phyloP scores from a whole-genome alignment of 495 filamentous ascomycete genomes.

The Penicillium parvum region DNA sequence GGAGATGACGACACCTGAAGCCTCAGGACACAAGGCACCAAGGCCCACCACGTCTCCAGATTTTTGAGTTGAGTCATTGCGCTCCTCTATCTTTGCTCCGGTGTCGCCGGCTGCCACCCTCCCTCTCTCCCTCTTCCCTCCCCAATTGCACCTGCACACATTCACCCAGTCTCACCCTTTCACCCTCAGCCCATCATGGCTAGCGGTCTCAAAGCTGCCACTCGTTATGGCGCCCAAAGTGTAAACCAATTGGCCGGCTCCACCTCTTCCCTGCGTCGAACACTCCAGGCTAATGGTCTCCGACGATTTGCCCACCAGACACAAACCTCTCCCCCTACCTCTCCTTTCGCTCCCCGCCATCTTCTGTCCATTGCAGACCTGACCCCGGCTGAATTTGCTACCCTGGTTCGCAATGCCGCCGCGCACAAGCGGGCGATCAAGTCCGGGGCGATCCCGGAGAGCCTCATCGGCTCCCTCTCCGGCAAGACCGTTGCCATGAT shows the following conservation, averaged over 20 bases:
- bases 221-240: conserved; percentile 42
- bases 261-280: conserved; percentile 30
- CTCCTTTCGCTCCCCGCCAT: conserved; percentile 64
- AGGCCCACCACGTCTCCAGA: conserved; percentile 8
- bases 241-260: conserved; percentile 32
- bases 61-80: conserved; percentile 24
- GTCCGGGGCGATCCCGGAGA: conserved; percentile 56
- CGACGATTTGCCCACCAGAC: conserved; percentile 38
- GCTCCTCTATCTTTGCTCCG: conserved; percentile 8
- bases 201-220: conserved; percentile 49
- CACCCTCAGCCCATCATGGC: conserved; percentile 25
- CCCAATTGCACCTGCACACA: conserved; percentile 15
- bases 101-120: not conserved
- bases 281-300: conserved; percentile 30
- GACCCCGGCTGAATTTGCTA: conserved; percentile 69
- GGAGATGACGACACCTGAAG: conserved; percentile 13
- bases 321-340: conserved; percentile 33
- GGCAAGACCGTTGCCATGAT: conserved; percentile 89
- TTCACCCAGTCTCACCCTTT: not conserved
- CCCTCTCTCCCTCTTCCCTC: not conserved
- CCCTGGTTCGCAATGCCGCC: conserved; percentile 75
- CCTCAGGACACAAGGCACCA: conserved; percentile 1
- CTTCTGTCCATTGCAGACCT: conserved; percentile 88
- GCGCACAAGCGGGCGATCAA: conserved; percentile 75
- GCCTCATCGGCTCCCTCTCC: conserved; percentile 51